A percentile compares a stretch with the other conserved stretches of the same genome.
These are phyloP conservation scores for Vitis hybrid DNA, from an alignment of 177 flowering plant species.

Conservation along the genomic window DNA sequence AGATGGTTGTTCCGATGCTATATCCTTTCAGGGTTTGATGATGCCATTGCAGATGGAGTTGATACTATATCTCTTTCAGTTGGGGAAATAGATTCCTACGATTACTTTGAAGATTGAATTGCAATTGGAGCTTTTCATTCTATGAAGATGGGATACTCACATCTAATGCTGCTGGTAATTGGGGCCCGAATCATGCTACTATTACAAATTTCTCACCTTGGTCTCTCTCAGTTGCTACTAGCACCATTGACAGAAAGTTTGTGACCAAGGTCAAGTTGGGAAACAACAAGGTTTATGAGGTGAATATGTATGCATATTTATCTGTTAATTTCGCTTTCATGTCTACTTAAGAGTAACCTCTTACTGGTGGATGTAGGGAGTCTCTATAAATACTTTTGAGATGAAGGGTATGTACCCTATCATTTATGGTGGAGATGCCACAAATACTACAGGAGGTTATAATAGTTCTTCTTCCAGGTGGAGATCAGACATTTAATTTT, in stretches of 20 bases:
- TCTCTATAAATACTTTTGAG: constrained; percentile 16
- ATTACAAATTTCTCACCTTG: constrained; percentile 41
- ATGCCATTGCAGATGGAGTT: constrained; percentile 53
- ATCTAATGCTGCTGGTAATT: constrained; percentile 41
- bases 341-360: no score
- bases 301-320: background rate
- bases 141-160: constrained; percentile 9
- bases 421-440: constrained; percentile 29
- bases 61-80: constrained; percentile 45
- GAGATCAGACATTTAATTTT: no score
- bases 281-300: background rate
- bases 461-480: background rate
- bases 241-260: constrained; percentile 28
- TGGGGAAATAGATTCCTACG: constrained; percentile 6
- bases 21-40: constrained; percentile 53
- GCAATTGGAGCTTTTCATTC: constrained; percentile 46
- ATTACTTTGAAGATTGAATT: constrained; percentile 23
- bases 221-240: constrained; percentile 46
- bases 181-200: constrained; percentile 22
- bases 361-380: background rate
- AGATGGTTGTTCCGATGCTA: constrained; percentile 23
- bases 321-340: background rate
- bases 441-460: constrained; percentile 1
- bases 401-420: constrained; percentile 21
- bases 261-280: constrained; percentile 27